Evolutionary conservation across 2,329 filamentous ascomycete genomes (phyloP).

Genomic region (Epichloe amarillans): DNA sequence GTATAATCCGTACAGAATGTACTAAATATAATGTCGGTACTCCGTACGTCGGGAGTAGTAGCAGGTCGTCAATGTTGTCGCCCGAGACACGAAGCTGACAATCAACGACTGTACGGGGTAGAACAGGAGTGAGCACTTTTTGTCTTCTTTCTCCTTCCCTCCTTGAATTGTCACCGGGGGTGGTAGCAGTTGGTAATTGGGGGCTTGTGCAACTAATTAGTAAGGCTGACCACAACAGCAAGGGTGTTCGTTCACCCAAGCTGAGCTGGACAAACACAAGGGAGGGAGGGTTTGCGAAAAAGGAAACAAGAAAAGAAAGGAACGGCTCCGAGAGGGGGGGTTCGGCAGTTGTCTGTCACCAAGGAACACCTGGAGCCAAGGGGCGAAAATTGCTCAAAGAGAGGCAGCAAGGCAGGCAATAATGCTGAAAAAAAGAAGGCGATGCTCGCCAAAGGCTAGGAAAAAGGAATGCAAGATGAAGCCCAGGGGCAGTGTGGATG

Average conservation of each 20-base stretch:
- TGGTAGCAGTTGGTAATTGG: background rate
- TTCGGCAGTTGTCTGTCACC: background rate
- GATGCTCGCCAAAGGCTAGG: background rate
- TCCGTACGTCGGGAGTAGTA: background rate
- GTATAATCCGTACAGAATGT: background rate
- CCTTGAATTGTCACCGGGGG: background rate
- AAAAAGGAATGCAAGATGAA: too few relatives aligned
- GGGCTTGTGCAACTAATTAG: background rate
- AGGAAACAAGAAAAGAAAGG: background rate
- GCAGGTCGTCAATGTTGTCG: constrained; percentile 2
- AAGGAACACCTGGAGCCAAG: background rate
- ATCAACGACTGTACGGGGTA: constrained; percentile 1
- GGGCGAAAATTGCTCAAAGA: background rate
- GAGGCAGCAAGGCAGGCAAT: background rate
- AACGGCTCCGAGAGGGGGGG: background rate
- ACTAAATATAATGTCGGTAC: background rate
- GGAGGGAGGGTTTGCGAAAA: background rate
- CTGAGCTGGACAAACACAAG: constrained; percentile 1
- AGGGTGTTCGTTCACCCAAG: background rate
- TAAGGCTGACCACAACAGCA: background rate
- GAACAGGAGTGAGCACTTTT: background rate
- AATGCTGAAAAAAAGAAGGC: background rate
- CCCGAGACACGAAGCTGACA: constrained; percentile 4
- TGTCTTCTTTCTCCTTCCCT: background rate
- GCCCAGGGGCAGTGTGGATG: too few relatives aligned